These are phyloP conservation scores for Ocimum tenuiflorum DNA, from an alignment of 257 asterid species.

Conservation along the genomic window DNA sequence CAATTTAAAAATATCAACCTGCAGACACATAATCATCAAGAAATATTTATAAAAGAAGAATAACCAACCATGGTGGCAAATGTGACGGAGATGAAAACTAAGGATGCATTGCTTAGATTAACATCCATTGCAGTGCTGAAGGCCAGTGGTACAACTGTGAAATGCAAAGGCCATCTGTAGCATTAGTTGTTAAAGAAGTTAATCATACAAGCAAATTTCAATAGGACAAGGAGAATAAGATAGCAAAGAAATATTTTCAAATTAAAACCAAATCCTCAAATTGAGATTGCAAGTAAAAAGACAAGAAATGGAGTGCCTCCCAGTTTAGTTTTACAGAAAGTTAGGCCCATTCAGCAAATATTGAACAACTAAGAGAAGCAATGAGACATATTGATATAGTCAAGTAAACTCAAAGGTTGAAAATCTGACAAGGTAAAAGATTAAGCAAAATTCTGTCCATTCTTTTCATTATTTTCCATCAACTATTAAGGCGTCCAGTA, in stretches of 20 bases:
- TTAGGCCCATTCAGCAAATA: neutral
- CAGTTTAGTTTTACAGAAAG: neutral
- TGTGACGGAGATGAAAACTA: conserved; percentile 90
- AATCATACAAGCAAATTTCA: conserved; percentile 31
- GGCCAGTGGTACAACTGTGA: conserved; percentile 97
- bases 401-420: too few species aligned
- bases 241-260: neutral
- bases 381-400: neutral
- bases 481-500: neutral
- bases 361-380: neutral
- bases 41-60: conserved; percentile 19
- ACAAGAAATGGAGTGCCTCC: neutral
- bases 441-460: neutral
- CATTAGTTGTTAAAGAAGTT: conserved; percentile 74
- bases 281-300: neutral
- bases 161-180: conserved; percentile 84
- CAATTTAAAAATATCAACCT: neutral
- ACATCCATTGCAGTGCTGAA: conserved; percentile 94
- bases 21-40: neutral
- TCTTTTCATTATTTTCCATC: neutral
- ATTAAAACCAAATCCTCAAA: neutral
- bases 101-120: conserved; percentile 90
- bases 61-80: conserved; percentile 90
- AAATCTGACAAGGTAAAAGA: neutral
- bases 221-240: neutral